A percentile compares a stretch with the other conserved stretches of the same genome.
These are phyloP conservation scores for Ramalina peruviana DNA, from an alignment of 495 filamentous ascomycete genomes.

Conservation along the genomic window DNA sequence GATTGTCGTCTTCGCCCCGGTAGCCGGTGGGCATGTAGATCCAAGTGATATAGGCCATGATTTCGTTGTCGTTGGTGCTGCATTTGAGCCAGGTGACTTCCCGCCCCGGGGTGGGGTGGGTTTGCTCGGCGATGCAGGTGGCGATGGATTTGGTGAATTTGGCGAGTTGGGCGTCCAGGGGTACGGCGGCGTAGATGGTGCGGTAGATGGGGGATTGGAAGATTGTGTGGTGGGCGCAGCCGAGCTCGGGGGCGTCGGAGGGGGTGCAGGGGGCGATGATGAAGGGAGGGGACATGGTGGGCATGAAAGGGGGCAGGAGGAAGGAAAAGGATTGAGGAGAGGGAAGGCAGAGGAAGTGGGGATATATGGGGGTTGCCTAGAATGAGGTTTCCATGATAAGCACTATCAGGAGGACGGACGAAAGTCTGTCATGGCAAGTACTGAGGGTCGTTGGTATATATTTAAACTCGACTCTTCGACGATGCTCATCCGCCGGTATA, in stretches of 20 bases:
- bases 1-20: background rate
- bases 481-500: no score
- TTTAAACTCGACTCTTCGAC: no score
- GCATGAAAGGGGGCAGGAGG: background rate
- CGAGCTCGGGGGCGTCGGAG: background rate
- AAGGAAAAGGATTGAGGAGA: background rate
- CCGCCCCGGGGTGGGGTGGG: background rate
- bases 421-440: no score
- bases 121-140: background rate
- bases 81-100: conserved; percentile 1
- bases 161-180: background rate
- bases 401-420: background rate
- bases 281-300: background rate
- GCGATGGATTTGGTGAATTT: background rate
- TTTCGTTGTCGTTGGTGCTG: background rate
- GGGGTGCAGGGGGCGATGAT: conserved; percentile 1
- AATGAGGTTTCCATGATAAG: background rate
- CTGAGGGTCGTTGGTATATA: no score
- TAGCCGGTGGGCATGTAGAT: conserved; percentile 8
- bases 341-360: background rate
- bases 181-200: background rate
- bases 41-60: conserved; percentile 4
- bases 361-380: background rate
- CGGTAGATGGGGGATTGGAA: background rate
- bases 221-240: background rate